These are phyloP conservation scores for Anthostomella pinea DNA, from an alignment of 2,329 filamentous ascomycete species.

Conservation along the genomic window DNA sequence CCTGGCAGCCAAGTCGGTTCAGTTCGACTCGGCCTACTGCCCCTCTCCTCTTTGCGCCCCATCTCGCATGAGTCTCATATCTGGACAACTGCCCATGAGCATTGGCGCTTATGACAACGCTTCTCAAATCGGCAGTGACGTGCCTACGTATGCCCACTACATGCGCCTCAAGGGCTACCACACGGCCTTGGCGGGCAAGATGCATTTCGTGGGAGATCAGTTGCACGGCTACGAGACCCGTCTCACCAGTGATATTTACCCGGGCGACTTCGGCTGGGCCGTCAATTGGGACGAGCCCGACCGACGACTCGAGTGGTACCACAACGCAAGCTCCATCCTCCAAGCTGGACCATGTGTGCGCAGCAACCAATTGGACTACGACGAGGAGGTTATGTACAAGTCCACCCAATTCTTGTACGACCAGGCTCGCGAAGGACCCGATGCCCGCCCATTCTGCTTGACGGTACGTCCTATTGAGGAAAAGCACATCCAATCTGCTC, in stretches of 20 bases:
- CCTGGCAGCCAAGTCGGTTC: constrained; percentile 75
- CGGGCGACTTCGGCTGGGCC: constrained; percentile 89
- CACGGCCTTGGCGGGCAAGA: constrained; percentile 88
- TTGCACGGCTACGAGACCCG: constrained; percentile 91
- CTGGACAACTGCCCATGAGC: constrained; percentile 84
- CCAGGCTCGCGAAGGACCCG: constrained; percentile 75
- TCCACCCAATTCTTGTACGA: constrained; percentile 88
- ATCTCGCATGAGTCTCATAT: constrained; percentile 92
- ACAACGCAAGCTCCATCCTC: constrained; percentile 90
- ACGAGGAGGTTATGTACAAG: constrained; percentile 93
- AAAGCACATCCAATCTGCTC: too few relatives aligned
- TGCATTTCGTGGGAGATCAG: constrained; percentile 96
- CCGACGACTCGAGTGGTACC: constrained; percentile 86
- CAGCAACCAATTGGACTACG: constrained; percentile 93
- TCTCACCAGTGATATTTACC: constrained; percentile 93
- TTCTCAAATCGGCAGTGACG: constrained; percentile 75
- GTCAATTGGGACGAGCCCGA: constrained; percentile 95
- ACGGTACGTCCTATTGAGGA: constrained; percentile 52
- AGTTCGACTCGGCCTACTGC: constrained; percentile 93
- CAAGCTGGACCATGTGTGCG: constrained; percentile 86
- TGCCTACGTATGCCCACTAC: constrained; percentile 91
- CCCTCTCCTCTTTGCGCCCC: constrained; percentile 90
- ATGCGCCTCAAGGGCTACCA: constrained; percentile 82
- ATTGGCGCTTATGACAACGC: constrained; percentile 93
- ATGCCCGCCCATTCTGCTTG: constrained; percentile 76